Evolutionary conservation across 129 eudicot genomes (phyloP).

Genomic region (Silybum marianum): DNA sequence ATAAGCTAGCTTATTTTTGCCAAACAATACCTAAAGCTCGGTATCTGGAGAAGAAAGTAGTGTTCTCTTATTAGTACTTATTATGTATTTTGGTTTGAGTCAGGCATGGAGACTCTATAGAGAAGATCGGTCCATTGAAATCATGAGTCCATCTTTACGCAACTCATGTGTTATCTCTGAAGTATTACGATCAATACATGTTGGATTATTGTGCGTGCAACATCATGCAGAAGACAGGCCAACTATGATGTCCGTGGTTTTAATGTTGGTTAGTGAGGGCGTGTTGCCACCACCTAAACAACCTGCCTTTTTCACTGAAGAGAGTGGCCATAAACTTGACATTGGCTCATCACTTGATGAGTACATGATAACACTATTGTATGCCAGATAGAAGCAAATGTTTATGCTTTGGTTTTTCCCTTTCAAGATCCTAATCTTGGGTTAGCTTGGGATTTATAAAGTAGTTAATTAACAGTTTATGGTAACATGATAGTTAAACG

Average conservation of each 20-base stretch:
- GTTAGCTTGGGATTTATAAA: too few species aligned
- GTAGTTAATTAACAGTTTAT: too few species aligned
- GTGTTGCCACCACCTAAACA: conserved; percentile 30
- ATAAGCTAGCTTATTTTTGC: too few species aligned
- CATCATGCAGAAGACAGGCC: conserved; percentile 38
- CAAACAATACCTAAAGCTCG: too few species aligned
- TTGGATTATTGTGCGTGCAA: conserved; percentile 42
- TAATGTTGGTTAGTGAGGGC: conserved; percentile 31
- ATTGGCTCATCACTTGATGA: not conserved
- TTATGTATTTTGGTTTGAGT: not conserved
- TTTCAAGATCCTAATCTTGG: too few species aligned
- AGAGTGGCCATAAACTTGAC: not conserved
- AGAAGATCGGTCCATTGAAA: conserved; percentile 8
- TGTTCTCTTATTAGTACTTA: not conserved
- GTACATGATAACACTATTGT: not conserved
- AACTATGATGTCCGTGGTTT: conserved; percentile 28
- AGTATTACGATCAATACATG: conserved; percentile 27
- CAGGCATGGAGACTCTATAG: conserved; percentile 34
- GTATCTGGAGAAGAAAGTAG: not conserved
- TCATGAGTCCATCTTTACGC: not conserved
- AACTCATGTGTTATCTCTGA: conserved; percentile 11
- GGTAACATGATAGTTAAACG: too few species aligned
- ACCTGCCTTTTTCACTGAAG: conserved; percentile 32
- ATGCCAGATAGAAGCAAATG: not conserved
- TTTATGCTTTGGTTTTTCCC: not conserved